phyloP scores from a whole-genome alignment of 371 early-diverging fungal species.

The Globomyces sp. region DNA sequence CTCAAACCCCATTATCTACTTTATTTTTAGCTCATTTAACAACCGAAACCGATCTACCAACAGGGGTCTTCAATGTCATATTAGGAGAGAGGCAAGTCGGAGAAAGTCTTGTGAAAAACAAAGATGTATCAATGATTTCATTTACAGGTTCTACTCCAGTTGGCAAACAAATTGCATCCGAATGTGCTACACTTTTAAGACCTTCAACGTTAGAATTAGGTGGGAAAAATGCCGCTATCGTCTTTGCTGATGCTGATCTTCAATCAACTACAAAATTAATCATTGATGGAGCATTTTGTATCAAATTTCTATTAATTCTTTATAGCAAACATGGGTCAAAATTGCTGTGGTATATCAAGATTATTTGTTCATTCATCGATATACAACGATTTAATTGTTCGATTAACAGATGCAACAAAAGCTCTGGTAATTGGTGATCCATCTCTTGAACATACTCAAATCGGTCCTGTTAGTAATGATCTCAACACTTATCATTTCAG shows the following conservation, averaged over 20 bases:
- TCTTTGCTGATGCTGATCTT: conserved; percentile 25
- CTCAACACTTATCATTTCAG: too few species aligned
- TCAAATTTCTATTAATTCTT: too few species aligned
- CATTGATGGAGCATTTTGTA: conserved; percentile 25
- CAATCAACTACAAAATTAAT: conserved; percentile 19
- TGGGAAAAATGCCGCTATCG: conserved; percentile 31
- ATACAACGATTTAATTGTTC: conserved; percentile 15
- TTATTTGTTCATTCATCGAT: conserved; percentile 21
- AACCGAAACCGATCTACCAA: conserved; percentile 1
- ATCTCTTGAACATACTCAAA: conserved; percentile 11
- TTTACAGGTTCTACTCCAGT: conserved; percentile 18
- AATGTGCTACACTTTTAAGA: not conserved
- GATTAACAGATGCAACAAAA: not conserved
- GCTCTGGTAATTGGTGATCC: conserved; percentile 21
- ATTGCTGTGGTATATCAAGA: conserved; percentile 30
- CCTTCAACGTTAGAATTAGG: conserved; percentile 29
- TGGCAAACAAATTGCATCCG: conserved; percentile 4
- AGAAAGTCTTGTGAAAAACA: not conserved
- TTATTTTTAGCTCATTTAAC: conserved; percentile 45
- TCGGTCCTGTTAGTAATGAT: conserved; percentile 30
- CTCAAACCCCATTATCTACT: conserved; percentile 61
- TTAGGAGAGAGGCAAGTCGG: not conserved
- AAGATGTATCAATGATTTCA: conserved; percentile 6
- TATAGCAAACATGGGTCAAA: conserved; percentile 27
- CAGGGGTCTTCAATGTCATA: conserved; percentile 1